Evolutionary conservation across 164 flowering plant genomes (phyloP).

Genomic region (Tetrastigma voinierianum): DNA sequence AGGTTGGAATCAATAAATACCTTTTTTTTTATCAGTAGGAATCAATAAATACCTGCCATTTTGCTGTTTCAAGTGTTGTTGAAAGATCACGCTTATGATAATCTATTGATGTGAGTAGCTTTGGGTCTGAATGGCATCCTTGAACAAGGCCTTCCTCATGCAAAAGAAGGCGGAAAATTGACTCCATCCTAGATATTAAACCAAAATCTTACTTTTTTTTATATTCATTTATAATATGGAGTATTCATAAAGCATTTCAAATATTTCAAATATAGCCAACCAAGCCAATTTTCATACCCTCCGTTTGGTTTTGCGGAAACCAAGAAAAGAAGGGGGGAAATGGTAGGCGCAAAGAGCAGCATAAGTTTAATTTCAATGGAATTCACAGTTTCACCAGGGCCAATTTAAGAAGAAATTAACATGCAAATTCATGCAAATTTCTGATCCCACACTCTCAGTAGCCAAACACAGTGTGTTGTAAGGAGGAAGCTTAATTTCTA

Average conservation of each 20-base stretch:
- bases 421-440: too few relatives aligned
- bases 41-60: conserved; percentile 50
- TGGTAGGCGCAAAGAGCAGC: not conserved
- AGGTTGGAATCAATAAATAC: conserved; percentile 14
- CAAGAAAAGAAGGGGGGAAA: not conserved
- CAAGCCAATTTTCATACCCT: too few relatives aligned
- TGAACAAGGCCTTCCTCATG: conserved; percentile 49
- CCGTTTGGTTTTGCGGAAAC: too few relatives aligned
- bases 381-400: too few relatives aligned
- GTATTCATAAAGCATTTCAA: not conserved
- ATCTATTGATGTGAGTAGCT: conserved; percentile 37
- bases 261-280: too few relatives aligned
- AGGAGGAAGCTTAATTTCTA: too few relatives aligned
- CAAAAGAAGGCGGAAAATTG: conserved; percentile 41
- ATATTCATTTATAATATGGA: not conserved
- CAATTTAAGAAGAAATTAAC: too few relatives aligned
- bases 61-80: conserved; percentile 55
- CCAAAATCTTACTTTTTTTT: not conserved
- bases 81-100: conserved; percentile 55
- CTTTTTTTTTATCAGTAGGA: too few relatives aligned
- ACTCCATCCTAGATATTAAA: conserved; percentile 45
- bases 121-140: conserved; percentile 30
- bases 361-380: too few relatives aligned
- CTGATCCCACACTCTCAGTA: too few relatives aligned
- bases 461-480: too few relatives aligned